These are phyloP conservation scores for Casuarina equisetifolia DNA, from an alignment of 306 rosid species.

Conservation along the genomic window DNA sequence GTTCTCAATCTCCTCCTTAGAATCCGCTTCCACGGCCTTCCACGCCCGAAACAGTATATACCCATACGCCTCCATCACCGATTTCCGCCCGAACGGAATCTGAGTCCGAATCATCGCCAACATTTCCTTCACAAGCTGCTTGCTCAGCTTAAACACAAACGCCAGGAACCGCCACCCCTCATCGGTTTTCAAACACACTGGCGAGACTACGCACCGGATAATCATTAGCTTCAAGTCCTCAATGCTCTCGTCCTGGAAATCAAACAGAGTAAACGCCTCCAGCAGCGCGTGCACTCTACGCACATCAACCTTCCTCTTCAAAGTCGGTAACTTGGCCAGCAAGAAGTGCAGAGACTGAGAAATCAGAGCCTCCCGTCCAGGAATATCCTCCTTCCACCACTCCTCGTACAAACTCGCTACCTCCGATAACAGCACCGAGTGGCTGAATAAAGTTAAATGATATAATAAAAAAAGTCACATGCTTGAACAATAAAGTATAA, in stretches of 20 bases:
- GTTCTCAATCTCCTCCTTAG: slow-evolving; percentile 55
- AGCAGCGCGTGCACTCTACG: slow-evolving; percentile 72
- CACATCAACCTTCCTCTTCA: slow-evolving; percentile 76
- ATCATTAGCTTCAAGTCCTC: slow-evolving; percentile 72
- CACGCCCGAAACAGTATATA: slow-evolving; percentile 85
- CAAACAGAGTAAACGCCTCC: slow-evolving; percentile 67
- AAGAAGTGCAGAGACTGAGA: slow-evolving; percentile 76
- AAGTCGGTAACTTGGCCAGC: slow-evolving; percentile 59
- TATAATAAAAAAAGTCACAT: too few species aligned
- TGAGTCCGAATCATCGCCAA: slow-evolving; percentile 88
- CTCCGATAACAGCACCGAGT: slow-evolving; percentile 47
- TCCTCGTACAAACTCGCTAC: slow-evolving; percentile 62
- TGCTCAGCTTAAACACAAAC: slow-evolving; percentile 60
- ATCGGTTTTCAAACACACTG: slow-evolving; percentile 69
- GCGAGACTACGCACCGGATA: slow-evolving; percentile 66
- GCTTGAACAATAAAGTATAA: too few species aligned
- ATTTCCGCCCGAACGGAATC: slow-evolving; percentile 84
- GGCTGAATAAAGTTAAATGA: not conserved
- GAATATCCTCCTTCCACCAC: slow-evolving; percentile 86
- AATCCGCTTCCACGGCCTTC: slow-evolving; percentile 53
- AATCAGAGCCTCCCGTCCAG: slow-evolving; percentile 61
- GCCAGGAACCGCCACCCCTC: slow-evolving; percentile 81
- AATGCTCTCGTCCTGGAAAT: slow-evolving; percentile 81
- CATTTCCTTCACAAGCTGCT: slow-evolving; percentile 64
- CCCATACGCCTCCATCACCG: slow-evolving; percentile 80